Base-by-base conservation (phyloP, 371 early-diverging fungal species). In the Mucor circinelloides region DNA sequence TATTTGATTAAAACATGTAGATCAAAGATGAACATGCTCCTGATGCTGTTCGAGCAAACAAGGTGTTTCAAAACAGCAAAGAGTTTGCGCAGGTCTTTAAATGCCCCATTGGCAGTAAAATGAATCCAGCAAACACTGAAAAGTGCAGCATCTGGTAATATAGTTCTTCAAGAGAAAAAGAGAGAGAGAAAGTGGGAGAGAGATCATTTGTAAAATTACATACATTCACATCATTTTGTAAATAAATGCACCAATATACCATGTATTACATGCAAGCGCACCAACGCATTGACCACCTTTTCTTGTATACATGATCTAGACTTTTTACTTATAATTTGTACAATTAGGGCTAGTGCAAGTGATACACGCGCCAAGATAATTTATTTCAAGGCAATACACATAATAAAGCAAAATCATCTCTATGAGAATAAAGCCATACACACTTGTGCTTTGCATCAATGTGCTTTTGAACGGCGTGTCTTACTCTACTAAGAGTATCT, bases 381-480 rank as follows among this genome's bases (percentile, higher is more conserved):
- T 48, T 57, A 46, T 30, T 57, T 50, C 56, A 64, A 25, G 68
- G 54, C 19, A 78, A 69, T n/a, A 62, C 46, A 61, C 88, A 90
- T 6, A 87, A 71, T n/a, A 81, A 57, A 12, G 84, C 82, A 64
- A 67, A 86, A 46, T 93, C 90, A 71, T 89, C 90, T 57, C 86
- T 84, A 64, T 87, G 85, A 0, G 91, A 87, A 72, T 91, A 91
- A 13, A 93, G 76, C 93, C 93, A 93, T 7, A 91, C 85, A 64
- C 84, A 86, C 60, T 74, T 80, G 32, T 83, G 84, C 27, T 84
- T 85, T n/a, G 84, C 79, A 50, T 85, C 78, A 42, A 88, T 84
- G 5, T 85, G 67, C 68, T 89, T 85, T 48, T 87, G 85, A 21
- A 89, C 83, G 5, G 86, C 83, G 59, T 87, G 85, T 63, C 87